Evolutionary conservation across 1,284 basidiomycete genomes (phyloP), one percentile per base, ranked within the genome.

Genomic region (Coniferiporia sulphurascens): DNA sequence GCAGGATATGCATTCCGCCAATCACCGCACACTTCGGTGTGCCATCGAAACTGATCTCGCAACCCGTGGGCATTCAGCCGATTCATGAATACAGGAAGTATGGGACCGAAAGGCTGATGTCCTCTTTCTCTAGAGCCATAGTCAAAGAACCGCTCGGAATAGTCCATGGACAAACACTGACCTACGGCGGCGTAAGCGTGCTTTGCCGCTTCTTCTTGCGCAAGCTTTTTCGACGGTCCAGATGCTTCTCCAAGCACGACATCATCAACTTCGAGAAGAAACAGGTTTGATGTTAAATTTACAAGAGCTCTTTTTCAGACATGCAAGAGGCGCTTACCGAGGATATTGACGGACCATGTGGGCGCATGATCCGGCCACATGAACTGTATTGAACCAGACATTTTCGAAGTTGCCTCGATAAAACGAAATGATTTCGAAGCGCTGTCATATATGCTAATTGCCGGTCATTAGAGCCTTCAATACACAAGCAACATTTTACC

Each of bases 21-120:
- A 13, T 35, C n/a, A 6, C 22, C 15, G 19, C 10, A 38, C 7
- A n/a, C 17, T n/a, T 48, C 45, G 10, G 54, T 36, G 3, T 49
- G 27, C 54, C 54, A 56, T 1, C 34, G 54, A 44, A 56, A 56
- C 46, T 48, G 54, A 9, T 45, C 36, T 9, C 32, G 34, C 21
- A 35, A 27, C 35, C 54, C 54, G 21, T 44, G 54, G 32, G 48
- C 54, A 12, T 56, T 48, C 17, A 56, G 34, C 9, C 54, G 54
- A 27, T 56, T 56, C 45, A 56, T n/a, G 54, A 56, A 56, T 5
- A 56, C 36, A 12, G 54, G 54, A n/a, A 56, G 19, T 56, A 56
- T 21, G 45, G 46, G 36, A 56, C 45, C 19, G 45, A 34, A 17
- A 32, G 36, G 15, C 4, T 45, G 12, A 56, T 48, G 9, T 36